Percentiles rank a stretch among this genome's conserved stretches.
Evolutionary conservation across 2,329 filamentous ascomycete genomes (phyloP).

Genomic region (Diaporthe velutina): DNA sequence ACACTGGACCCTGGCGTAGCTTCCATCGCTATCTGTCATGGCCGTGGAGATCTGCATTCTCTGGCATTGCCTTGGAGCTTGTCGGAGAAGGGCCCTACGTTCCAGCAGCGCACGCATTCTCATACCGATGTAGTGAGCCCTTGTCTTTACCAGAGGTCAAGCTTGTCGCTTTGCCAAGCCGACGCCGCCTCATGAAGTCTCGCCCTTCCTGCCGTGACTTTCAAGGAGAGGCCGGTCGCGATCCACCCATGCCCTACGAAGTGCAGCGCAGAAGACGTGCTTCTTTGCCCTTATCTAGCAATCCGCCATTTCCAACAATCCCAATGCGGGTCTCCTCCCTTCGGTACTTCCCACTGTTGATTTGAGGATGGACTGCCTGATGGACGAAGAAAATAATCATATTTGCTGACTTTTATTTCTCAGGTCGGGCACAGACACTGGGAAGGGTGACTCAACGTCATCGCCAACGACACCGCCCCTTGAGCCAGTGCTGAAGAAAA

Average conservation of each 20-base stretch:
- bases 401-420: background rate
- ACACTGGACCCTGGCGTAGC: background rate
- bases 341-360: slow-evolving; percentile 28
- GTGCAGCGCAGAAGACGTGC: slow-evolving; percentile 26
- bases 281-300: slow-evolving; percentile 39
- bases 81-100: background rate
- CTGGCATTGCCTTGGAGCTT: background rate
- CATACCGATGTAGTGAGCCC: slow-evolving; percentile 38
- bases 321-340: slow-evolving; percentile 27
- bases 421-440: slow-evolving; percentile 26
- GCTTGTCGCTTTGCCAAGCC: slow-evolving; percentile 18
- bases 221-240: slow-evolving; percentile 16
- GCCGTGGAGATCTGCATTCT: background rate
- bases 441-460: slow-evolving; percentile 27
- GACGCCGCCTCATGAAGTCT: slow-evolving; percentile 34
- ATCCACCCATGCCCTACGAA: background rate
- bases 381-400: background rate
- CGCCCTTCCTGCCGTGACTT: background rate
- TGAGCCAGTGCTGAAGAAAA: slow-evolving; percentile 34
- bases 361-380: background rate
- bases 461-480: slow-evolving; percentile 18
- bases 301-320: slow-evolving; percentile 33
- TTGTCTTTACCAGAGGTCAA: slow-evolving; percentile 15
- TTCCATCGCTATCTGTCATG: background rate
- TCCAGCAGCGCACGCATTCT: slow-evolving; percentile 34